A percentile compares a stretch with the other conserved stretches of the same genome.
Conservation (phyloP, 164 flowering plant genomes). For the Berberis thunbergii region DNA sequence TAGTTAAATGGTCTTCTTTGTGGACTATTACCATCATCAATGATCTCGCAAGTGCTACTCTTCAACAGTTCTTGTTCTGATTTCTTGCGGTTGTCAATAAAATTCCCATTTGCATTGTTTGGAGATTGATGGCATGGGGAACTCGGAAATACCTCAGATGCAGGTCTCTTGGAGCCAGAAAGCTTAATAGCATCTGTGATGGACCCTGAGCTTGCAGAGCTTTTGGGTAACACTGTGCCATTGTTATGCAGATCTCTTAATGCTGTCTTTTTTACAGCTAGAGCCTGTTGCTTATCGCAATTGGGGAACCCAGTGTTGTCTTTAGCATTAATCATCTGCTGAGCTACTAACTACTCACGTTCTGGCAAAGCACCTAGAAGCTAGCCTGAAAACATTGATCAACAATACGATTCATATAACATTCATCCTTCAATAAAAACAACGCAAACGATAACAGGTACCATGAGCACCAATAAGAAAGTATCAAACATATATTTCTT, state of each 20-base stretch:
- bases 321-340: too few species aligned
- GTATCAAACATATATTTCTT: too few species aligned
- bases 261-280: conserved; percentile 33
- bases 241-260: conserved; percentile 52
- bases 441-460: too few species aligned
- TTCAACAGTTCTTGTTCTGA: conserved; percentile 40
- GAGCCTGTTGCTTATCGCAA: conserved; percentile 10
- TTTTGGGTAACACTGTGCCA: conserved; percentile 20
- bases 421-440: too few species aligned
- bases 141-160: conserved; percentile 25
- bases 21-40: conserved; percentile 12
- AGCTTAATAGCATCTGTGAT: conserved; percentile 22
- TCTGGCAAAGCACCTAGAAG: too few species aligned
- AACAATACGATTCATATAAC: too few species aligned
- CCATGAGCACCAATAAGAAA: too few species aligned
- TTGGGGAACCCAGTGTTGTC: conserved; percentile 7
- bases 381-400: too few species aligned
- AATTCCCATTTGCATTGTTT: conserved; percentile 33
- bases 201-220: conserved; percentile 20
- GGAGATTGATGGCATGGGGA: conserved; percentile 9
- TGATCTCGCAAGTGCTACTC: conserved; percentile 17
- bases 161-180: conserved; percentile 45
- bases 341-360: too few species aligned
- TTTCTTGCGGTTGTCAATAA: conserved; percentile 75
- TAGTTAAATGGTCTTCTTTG: conserved; percentile 2